phyloP scores from a whole-genome alignment of 306 rosid genomes.

The Prinsepia uniflora region DNA sequence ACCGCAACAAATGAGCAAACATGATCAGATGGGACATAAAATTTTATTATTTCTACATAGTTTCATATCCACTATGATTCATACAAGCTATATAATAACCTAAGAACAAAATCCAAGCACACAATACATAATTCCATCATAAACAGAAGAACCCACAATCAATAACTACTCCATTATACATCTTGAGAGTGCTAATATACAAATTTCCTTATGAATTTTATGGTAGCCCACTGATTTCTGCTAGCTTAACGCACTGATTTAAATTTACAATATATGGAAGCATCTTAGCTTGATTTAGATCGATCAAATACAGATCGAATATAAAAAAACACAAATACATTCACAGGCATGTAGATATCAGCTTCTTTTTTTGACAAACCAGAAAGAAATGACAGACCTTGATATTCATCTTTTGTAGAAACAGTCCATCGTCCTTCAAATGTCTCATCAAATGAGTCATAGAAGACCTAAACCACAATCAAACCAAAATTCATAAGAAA shows the following conservation, averaged over 20 bases:
- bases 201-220: neutral
- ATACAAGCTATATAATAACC: neutral
- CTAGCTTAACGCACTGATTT: neutral
- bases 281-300: neutral
- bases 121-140: neutral
- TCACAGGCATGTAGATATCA: neutral
- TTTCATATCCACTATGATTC: neutral
- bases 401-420: conserved; percentile 64
- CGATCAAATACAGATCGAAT: neutral
- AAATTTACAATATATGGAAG: neutral
- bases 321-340: neutral
- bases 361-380: neutral
- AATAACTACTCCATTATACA: neutral
- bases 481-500: neutral
- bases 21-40: neutral
- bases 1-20: neutral
- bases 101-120: neutral
- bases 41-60: neutral
- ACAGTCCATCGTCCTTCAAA: conserved; percentile 78
- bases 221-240: neutral
- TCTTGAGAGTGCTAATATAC: neutral
- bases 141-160: neutral
- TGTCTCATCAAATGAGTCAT: conserved; percentile 77
- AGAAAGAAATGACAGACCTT: conserved; percentile 36
- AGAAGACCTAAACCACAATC: conserved; percentile 48